phyloP scores from a whole-genome alignment of 2,329 filamentous ascomycete genomes.

The Rhynchosporium graminicola region DNA sequence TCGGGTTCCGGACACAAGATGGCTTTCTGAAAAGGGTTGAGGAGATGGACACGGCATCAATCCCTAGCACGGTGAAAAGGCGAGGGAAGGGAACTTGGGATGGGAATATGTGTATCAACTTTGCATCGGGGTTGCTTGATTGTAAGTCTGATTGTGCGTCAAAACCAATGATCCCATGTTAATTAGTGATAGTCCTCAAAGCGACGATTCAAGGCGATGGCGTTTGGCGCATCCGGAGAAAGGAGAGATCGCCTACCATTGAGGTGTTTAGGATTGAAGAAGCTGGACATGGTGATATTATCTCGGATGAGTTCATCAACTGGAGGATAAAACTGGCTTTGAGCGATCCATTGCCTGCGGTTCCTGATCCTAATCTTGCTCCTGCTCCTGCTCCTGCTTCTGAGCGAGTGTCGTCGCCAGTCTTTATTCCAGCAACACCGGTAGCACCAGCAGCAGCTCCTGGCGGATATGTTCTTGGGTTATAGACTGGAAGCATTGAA shows the following conservation, averaged over 20 bases:
- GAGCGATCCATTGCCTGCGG: slow-evolving; percentile 10
- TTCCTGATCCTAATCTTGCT: background rate
- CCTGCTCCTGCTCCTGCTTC: background rate
- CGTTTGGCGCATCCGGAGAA: slow-evolving; percentile 77
- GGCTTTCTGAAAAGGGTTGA: slow-evolving; percentile 73
- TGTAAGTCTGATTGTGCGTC: slow-evolving; percentile 55
- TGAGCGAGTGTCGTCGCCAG: no score
- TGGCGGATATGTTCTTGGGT: slow-evolving; percentile 6
- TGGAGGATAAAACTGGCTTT: slow-evolving; percentile 54
- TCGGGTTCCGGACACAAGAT: slow-evolving; percentile 77
- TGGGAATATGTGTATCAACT: slow-evolving; percentile 91
- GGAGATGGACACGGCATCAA: slow-evolving; percentile 76
- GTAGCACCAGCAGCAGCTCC: background rate
- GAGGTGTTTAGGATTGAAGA: slow-evolving; percentile 75
- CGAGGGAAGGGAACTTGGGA: slow-evolving; percentile 73
- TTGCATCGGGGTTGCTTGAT: slow-evolving; percentile 73
- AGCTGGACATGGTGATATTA: slow-evolving; percentile 71
- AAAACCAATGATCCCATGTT: slow-evolving; percentile 15
- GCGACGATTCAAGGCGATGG: slow-evolving; percentile 63
- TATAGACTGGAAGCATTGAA: background rate
- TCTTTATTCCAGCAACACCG: no score
- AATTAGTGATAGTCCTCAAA: slow-evolving; percentile 56
- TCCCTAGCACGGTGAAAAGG: slow-evolving; percentile 74
- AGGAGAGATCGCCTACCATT: slow-evolving; percentile 62
- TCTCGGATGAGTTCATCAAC: slow-evolving; percentile 75